Base-by-base conservation (phyloP, 345 rosid species). In the Draba incana region DNA sequence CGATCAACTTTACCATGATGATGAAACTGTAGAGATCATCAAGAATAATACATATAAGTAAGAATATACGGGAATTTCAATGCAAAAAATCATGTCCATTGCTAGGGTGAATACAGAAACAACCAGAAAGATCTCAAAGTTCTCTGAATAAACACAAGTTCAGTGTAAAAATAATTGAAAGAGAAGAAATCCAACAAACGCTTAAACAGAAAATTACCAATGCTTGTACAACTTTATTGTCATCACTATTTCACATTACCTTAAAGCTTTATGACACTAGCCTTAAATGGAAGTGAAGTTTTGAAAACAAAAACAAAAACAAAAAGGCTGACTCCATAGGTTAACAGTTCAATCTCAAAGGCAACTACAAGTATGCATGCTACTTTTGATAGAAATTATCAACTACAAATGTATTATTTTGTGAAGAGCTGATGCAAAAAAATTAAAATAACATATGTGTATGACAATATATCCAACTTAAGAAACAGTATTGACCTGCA, bases 1-100 rank as follows among this genome's bases (percentile, higher is more conserved):
- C 81, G 73, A 46, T 89, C 92, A 75, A 94, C 86, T 75, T 87
- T 85, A 65, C 91, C 85, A 54, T 41, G 78, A 72, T 61, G 82
- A 43, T 68, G 87, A 76, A 82, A 81, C 94, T 93, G 78, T 16
- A 77, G 74, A 60, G 39, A 62, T 68, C 50, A 62, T 44, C 66
- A 67, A 24, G 64, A 49, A 52, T 60, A 63, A 53, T 16, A 78
- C 30, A 62, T 45, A 54, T 46, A 25, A 53, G 31, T 12, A 28
- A 47, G 60, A 54, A 46, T 33, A 44, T 38, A 41, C 37, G 43
- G 50, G 12, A 37, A 16, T 33, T 46, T 67, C 57, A 60, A 53
- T 45, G 57, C 33, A 3, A 45, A 66, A 20, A 45, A 27, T 48
- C 27, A 59, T 35, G 45, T 46, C 15, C 68, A 67, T 5, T 15